Base-by-base conservation (phyloP, 176 grass and related monocot species). In the Triticum aestivum region DNA sequence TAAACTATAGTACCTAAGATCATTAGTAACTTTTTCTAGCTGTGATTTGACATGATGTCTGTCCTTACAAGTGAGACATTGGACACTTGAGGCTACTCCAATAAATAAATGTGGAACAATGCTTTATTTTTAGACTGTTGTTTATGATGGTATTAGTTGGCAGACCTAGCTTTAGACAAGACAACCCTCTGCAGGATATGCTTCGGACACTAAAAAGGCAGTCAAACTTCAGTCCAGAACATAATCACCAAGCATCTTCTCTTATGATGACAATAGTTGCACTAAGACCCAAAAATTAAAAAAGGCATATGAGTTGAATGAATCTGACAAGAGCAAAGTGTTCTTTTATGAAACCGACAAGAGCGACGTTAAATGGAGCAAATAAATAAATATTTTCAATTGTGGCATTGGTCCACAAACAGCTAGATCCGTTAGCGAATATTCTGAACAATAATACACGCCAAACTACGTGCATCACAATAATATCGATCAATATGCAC, bases 251-350 rank as follows among this genome's bases (percentile, higher is more conserved):
- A 69, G 66, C 39, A 56, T 8, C 66, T 59, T 59, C 8, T 34
- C 65, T 52, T 29, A 42, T 26, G 61, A 37, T 29, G 38, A 34
- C 49, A 77, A 61, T 56, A 79, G 38, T 30, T 5, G 11, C 82
- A 84, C 83, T 51, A 39, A 49, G 11, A 77, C 27, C 39, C 9
- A 79, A 72, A 86, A 73, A 58, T 78, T 64, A 88, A 61, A 61
- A 76, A 35, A 10, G 9, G 4, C 54, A 47, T 38, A 64, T 75
- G 23, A 17, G 72, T 8, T 30, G 13, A 30, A 11, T 24, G 34
- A 80, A 61, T 62, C 33, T 29, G 41, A 47, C 13, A 9, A 41
- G 71, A 45, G 44, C 1, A 39, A 73, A 71, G n/a, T 59, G 2
- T 59, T 59, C 0, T 3, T 30, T 18, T 51, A 15, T 11, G 20